Evolutionary conservation across 257 asterid genomes (phyloP).

Genomic region (Eustoma russellianum): DNA sequence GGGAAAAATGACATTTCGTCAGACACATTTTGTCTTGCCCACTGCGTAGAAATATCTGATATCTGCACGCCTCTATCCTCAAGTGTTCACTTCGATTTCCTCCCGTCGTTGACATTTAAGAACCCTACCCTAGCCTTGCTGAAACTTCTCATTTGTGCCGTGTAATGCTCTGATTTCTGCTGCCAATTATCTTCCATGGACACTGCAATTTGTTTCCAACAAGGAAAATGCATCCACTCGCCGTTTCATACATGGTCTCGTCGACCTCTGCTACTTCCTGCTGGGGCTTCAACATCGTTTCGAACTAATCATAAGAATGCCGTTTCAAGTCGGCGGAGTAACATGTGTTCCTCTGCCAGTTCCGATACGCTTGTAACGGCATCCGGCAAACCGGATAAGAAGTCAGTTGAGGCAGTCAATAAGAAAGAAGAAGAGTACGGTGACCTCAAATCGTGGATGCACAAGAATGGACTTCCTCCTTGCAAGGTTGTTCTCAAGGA

Average conservation of each 20-base stretch:
- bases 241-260: conserved; percentile 34
- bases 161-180: too few relatives aligned
- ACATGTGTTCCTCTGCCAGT: conserved; percentile 41
- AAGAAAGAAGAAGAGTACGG: conserved; percentile 31
- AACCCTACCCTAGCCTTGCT: conserved; percentile 4
- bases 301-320: conserved; percentile 15
- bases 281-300: conserved; percentile 26
- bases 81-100: too few relatives aligned
- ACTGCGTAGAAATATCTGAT: too few relatives aligned
- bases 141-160: too few relatives aligned
- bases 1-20: too few relatives aligned
- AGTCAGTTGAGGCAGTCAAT: conserved; percentile 34
- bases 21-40: too few relatives aligned
- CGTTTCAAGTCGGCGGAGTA: conserved; percentile 16
- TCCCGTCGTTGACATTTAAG: too few relatives aligned
- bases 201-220: conserved; percentile 23
- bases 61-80: too few relatives aligned
- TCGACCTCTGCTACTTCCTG: conserved; percentile 26
- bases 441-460: conserved; percentile 92
- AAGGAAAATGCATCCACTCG: conserved; percentile 43
- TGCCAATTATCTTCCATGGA: conserved; percentile 32
- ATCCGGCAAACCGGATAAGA: conserved; percentile 12
- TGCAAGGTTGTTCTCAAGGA: conserved; percentile 75
- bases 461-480: conserved; percentile 75
- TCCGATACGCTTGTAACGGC: conserved; percentile 51